A percentile compares a stretch with the other conserved stretches of the same genome.
phyloP scores from a whole-genome alignment of 768 basidiomycete genomes.

The Naematelia aurantialba region DNA sequence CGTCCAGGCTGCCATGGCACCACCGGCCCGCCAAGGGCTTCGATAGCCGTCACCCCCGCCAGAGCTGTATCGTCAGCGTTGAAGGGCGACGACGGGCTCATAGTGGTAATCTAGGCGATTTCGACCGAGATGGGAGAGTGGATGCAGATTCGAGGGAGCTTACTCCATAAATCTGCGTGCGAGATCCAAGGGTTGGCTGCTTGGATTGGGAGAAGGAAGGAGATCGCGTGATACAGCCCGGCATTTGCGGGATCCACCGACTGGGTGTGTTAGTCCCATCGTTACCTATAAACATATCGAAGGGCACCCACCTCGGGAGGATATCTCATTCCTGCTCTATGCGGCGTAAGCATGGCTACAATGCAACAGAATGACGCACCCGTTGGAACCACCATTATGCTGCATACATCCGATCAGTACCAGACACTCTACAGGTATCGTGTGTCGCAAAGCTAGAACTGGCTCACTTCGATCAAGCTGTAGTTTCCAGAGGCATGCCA shows the following conservation, averaged over 20 bases:
- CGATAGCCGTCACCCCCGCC: constrained; percentile 49
- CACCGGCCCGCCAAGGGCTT: constrained; percentile 46
- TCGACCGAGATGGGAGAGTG: no score
- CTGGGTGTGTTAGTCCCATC: constrained; percentile 16
- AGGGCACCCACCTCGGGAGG: constrained; percentile 40
- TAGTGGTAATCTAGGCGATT: no score
- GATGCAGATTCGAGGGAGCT: no score
- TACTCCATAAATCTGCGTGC: constrained; percentile 47
- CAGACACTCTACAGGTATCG: no score
- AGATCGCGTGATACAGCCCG: constrained; percentile 48
- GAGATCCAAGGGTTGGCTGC: constrained; percentile 50
- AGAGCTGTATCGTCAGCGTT: no score
- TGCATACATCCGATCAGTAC: constrained; percentile 5
- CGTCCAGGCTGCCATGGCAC: constrained; percentile 50
- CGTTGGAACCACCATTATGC: constrained; percentile 48
- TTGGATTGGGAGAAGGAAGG: constrained; percentile 49
- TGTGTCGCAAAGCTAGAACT: background rate
- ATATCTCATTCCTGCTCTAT: constrained; percentile 48
- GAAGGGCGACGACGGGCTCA: no score
- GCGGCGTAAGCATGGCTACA: no score
- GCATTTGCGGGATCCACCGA: constrained; percentile 45
- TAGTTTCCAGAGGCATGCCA: constrained; percentile 51
- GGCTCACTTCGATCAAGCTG: constrained; percentile 41
- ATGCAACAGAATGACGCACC: constrained; percentile 19
- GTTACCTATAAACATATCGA: no score